These are phyloP conservation scores for Claviceps pusilla DNA, from an alignment of 2,329 filamentous ascomycete genomes.

Conservation along the genomic window DNA sequence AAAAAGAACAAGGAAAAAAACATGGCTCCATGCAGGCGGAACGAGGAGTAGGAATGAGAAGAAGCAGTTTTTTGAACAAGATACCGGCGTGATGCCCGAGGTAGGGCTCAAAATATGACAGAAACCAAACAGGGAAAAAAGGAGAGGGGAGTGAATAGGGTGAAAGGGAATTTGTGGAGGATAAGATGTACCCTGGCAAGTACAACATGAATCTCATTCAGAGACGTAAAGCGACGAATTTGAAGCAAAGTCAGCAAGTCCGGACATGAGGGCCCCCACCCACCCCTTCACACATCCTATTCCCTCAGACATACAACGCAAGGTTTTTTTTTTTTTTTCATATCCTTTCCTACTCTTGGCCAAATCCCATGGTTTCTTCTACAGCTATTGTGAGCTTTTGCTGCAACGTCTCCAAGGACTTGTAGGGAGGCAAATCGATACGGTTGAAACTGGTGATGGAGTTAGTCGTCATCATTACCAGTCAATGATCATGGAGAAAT, in stretches of 20 bases:
- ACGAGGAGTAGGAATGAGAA: background rate
- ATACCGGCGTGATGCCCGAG: background rate
- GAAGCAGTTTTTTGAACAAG: too few relatives aligned
- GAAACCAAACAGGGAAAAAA: background rate
- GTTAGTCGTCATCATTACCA: slow-evolving; percentile 9
- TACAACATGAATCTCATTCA: background rate
- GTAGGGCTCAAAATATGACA: background rate
- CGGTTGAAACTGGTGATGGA: slow-evolving; percentile 66
- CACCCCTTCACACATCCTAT: background rate
- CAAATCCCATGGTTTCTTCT: slow-evolving; percentile 97
- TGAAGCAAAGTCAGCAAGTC: background rate
- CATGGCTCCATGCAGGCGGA: too few relatives aligned
- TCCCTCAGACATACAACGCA: background rate
- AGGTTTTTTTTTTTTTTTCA: too few relatives aligned
- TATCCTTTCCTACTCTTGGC: slow-evolving; percentile 59
- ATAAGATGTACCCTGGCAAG: background rate
- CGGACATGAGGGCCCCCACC: background rate
- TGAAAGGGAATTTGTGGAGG: background rate
- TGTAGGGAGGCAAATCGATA: slow-evolving; percentile 86
- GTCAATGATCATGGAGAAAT: too few relatives aligned
- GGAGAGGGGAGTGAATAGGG: too few relatives aligned
- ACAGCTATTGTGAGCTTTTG: slow-evolving; percentile 91
- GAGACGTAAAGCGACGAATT: background rate
- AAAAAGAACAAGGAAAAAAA: too few relatives aligned
- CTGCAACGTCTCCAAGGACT: slow-evolving; percentile 69